A percentile compares a stretch with the other conserved stretches of the same genome.
phyloP scores from a whole-genome alignment of 345 rosid genomes.

The Rhodamnia argentea region DNA sequence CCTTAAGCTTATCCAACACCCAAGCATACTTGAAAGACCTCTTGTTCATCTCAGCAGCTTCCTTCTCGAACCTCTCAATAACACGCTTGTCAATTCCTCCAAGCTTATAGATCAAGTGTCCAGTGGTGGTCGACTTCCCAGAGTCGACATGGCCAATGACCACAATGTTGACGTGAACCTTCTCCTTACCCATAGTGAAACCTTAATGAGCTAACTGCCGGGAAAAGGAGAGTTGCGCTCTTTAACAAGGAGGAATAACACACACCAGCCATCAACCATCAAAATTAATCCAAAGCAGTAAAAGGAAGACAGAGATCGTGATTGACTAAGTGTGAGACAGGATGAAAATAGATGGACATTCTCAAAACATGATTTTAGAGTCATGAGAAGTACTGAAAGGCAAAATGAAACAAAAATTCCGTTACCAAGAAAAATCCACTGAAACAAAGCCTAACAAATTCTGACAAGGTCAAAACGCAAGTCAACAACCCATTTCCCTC shows the following conservation, averaged over 20 bases:
- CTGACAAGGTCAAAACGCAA: neutral
- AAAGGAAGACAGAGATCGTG: neutral
- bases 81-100: conserved; percentile 85
- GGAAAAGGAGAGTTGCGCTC: neutral
- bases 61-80: conserved; percentile 72
- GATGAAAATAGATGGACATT: neutral
- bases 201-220: neutral
- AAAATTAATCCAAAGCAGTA: neutral
- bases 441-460: neutral
- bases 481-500: neutral
- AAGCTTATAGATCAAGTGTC: conserved; percentile 75
- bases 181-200: conserved; percentile 9
- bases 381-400: neutral
- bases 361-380: neutral
- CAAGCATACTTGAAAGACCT: conserved; percentile 75
- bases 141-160: conserved; percentile 31
- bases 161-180: conserved; percentile 14
- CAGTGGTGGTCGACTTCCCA: conserved; percentile 63
- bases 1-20: conserved; percentile 80
- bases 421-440: neutral
- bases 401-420: neutral
- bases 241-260: neutral
- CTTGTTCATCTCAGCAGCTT: conserved; percentile 79
- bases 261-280: neutral
- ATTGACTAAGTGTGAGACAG: neutral